Percentiles rank a stretch among this genome's conserved stretches.
These are phyloP conservation scores for Whalleya microplaca DNA, from an alignment of 2,329 filamentous ascomycete genomes.

Conservation along the genomic window DNA sequence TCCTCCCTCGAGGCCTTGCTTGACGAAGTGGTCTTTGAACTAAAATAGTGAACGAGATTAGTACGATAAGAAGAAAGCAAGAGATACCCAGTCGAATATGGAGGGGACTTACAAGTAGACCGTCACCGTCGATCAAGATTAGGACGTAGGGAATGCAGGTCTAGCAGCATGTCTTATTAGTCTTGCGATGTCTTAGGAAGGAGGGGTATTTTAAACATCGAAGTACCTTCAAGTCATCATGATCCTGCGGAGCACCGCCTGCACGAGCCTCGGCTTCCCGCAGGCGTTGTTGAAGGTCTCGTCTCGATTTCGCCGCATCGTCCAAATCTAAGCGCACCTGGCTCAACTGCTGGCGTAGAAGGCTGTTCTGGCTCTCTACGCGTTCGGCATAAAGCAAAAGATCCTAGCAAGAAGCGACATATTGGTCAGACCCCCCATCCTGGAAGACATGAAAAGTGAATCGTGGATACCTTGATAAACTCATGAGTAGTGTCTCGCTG, in stretches of 20 bases:
- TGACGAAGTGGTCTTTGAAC: constrained; percentile 61
- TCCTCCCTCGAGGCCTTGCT: constrained; percentile 59
- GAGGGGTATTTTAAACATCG: constrained; percentile 6
- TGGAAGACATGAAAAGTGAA: constrained; percentile 3
- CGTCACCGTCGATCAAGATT: constrained; percentile 66
- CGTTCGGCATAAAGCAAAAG: constrained; percentile 50
- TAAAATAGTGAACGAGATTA: constrained; percentile 34
- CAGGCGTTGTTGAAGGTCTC: constrained; percentile 54
- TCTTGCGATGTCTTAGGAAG: constrained; percentile 6
- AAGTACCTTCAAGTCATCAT: constrained; percentile 51
- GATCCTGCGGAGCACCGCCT: constrained; percentile 42
- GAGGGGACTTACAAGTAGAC: constrained; percentile 55
- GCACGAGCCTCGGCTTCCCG: constrained; percentile 44
- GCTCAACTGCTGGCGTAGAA: constrained; percentile 46
- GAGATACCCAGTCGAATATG: constrained; percentile 5
- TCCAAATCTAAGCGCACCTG: constrained; percentile 54
- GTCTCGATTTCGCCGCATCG: constrained; percentile 50
- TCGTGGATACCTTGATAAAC: constrained; percentile 50
- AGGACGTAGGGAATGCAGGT: constrained; percentile 62
- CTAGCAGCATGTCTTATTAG: constrained; percentile 38
- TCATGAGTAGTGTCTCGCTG: constrained; percentile 47
- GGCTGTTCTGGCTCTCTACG: constrained; percentile 50
- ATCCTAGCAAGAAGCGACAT: constrained; percentile 42
- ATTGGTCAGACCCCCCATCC: constrained; percentile 9
- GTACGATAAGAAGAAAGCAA: constrained; percentile 10